Conservation (phyloP, 1,284 basidiomycete species). For the Chalciporus sp. region DNA sequence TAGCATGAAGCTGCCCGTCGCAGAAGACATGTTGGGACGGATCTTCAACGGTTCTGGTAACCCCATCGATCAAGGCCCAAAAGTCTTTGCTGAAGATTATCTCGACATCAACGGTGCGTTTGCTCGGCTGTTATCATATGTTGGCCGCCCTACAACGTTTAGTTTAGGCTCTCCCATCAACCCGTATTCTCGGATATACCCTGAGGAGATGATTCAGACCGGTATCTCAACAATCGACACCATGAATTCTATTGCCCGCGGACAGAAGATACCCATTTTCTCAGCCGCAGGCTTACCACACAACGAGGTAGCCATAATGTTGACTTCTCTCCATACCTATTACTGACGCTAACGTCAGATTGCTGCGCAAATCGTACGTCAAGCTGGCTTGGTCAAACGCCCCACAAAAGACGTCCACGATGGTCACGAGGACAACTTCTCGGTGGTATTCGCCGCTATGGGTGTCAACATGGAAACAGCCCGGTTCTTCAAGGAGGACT, state of each 20-base stretch:
- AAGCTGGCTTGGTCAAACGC: conserved; percentile 95
- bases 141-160: conserved; percentile 22
- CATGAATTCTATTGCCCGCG: conserved; percentile 99
- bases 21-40: conserved; percentile 99
- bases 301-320: conserved; percentile 76
- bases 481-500: conserved; percentile 99
- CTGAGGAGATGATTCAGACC: conserved; percentile 99
- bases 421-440: conserved; percentile 99
- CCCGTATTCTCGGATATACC: conserved; percentile 98
- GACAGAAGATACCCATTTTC: conserved; percentile 99
- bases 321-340: conserved; percentile 19
- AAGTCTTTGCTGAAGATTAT: conserved; percentile 99
- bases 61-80: conserved; percentile 98
- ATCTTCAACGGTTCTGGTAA: conserved; percentile 99
- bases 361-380: conserved; percentile 99
- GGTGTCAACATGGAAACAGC: conserved; percentile 99
- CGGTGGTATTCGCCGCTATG: conserved; percentile 99
- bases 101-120: conserved; percentile 95
- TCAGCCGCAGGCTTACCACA: conserved; percentile 98
- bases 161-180: conserved; percentile 93
- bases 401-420: conserved; percentile 98
- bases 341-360: conserved; percentile 60
- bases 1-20: conserved; percentile 98
- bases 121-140: conserved; percentile 8
- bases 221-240: conserved; percentile 99